phyloP scores from a whole-genome alignment of 2,329 filamentous ascomycete genomes.

The Colletotrichum tanaceti region DNA sequence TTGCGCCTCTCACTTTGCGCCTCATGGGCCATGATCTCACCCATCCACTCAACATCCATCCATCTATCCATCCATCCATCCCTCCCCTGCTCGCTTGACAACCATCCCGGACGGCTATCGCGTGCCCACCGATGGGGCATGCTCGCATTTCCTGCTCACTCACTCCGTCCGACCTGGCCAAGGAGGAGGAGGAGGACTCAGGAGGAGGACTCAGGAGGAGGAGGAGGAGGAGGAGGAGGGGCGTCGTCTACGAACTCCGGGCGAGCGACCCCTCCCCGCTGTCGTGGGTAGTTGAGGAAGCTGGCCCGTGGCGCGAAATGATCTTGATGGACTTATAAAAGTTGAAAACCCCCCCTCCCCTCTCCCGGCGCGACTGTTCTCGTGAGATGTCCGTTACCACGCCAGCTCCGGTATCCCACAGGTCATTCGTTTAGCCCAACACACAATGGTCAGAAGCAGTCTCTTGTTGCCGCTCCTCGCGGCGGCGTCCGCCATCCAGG shows the following conservation, averaged over 20 bases:
- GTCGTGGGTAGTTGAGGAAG: background rate
- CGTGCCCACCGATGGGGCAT: constrained; percentile 23
- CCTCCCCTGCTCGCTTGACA: background rate
- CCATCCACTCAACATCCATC: background rate
- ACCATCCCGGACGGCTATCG: constrained; percentile 17
- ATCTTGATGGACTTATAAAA: constrained; percentile 30
- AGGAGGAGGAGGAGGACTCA: too few species aligned
- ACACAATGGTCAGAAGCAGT: constrained; percentile 53
- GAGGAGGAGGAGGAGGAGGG: background rate
- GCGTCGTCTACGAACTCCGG: background rate
- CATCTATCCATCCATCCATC: too few species aligned
- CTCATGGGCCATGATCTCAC: constrained; percentile 13
- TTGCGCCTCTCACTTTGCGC: constrained; percentile 3
- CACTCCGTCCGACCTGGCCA: background rate
- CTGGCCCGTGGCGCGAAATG: constrained; percentile 7
- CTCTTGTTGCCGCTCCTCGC: constrained; percentile 52
- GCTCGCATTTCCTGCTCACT: constrained; percentile 5
- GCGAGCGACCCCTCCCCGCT: background rate
- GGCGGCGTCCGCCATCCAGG: constrained; percentile 47
- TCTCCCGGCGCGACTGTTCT: constrained; percentile 8
- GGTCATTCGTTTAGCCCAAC: constrained; percentile 41
- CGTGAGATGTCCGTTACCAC: background rate
- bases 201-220: background rate
- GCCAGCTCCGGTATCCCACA: constrained; percentile 33
- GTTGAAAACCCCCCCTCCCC: constrained; percentile 3